Percentiles rank a stretch among this genome's conserved stretches.
Conservation (phyloP, 331 rosid genomes). For the Cydonia oblonga region DNA sequence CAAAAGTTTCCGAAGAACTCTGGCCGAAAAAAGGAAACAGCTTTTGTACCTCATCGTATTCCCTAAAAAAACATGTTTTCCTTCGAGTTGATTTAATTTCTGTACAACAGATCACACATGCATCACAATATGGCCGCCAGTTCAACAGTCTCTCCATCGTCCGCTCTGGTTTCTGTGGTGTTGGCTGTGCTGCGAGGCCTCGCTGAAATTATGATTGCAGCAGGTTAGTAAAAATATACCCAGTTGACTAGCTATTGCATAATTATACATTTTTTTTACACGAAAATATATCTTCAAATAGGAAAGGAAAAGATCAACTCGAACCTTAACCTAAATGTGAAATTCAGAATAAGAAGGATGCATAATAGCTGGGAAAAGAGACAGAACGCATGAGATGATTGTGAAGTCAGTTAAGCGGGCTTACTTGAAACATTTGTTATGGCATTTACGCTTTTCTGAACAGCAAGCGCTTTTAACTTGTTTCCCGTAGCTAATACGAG, state of each 20-base stretch:
- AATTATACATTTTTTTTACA: neutral
- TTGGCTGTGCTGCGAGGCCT: constrained; percentile 55
- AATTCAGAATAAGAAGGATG: neutral
- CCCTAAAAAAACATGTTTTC: neutral
- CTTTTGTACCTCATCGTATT: neutral
- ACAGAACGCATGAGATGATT: neutral
- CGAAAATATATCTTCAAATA: neutral
- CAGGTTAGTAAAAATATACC: neutral
- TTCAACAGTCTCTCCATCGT: constrained; percentile 60
- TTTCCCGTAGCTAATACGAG: constrained; percentile 76
- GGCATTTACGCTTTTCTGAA: constrained; percentile 72
- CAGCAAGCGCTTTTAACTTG: constrained; percentile 81
- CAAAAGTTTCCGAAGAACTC: neutral
- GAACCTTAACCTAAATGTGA: neutral
- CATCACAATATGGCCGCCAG: constrained; percentile 66
- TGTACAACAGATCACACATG: constrained; percentile 46
- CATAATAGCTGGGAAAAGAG: neutral
- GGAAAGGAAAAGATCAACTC: neutral
- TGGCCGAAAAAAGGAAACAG: neutral
- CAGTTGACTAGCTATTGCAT: neutral
- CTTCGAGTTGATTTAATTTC: constrained; percentile 29
- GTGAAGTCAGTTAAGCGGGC: constrained; percentile 9
- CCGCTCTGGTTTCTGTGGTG: constrained; percentile 42
- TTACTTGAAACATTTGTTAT: constrained; percentile 90
- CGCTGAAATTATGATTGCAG: constrained; percentile 33